Percentiles rank a stretch among this genome's conserved stretches.
Evolutionary conservation across 495 filamentous ascomycete species (phyloP).

Genomic region (Penicillium soppii): DNA sequence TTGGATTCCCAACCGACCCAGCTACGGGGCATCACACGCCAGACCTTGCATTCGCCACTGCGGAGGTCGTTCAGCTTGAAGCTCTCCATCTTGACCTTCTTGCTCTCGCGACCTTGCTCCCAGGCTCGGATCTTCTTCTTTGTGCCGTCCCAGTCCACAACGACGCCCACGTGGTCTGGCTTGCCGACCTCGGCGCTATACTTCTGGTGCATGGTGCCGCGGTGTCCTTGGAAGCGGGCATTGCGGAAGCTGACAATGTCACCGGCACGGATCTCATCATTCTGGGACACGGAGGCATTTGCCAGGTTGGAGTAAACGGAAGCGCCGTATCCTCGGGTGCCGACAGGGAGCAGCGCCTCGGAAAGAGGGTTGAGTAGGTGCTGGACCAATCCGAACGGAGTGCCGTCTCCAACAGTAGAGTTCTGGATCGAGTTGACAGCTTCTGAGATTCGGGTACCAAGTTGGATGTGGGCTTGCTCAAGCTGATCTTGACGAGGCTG

Average conservation of each 20-base stretch:
- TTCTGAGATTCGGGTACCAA: slow-evolving; percentile 72
- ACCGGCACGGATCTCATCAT: slow-evolving; percentile 91
- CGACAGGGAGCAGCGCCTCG: slow-evolving; percentile 76
- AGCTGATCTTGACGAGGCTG: slow-evolving; percentile 89
- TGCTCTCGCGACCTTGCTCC: slow-evolving; percentile 94
- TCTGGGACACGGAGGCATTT: slow-evolving; percentile 84
- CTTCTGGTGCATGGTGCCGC: slow-evolving; percentile 91
- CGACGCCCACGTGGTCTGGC: slow-evolving; percentile 91
- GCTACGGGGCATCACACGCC: slow-evolving; percentile 87
- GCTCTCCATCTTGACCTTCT: slow-evolving; percentile 90
- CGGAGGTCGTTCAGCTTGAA: slow-evolving; percentile 89
- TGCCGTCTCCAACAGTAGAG: slow-evolving; percentile 79
- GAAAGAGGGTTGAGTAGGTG: slow-evolving; percentile 74
- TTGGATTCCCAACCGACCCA: slow-evolving; percentile 83
- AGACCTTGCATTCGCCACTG: slow-evolving; percentile 95
- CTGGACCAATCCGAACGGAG: slow-evolving; percentile 68
- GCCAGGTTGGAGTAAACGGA: slow-evolving; percentile 91
- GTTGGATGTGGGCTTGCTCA: slow-evolving; percentile 75
- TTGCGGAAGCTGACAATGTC: slow-evolving; percentile 95
- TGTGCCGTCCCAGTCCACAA: slow-evolving; percentile 98
- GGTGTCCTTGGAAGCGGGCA: slow-evolving; percentile 92
- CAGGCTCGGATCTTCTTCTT: slow-evolving; percentile 96
- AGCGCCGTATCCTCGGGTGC: slow-evolving; percentile 84
- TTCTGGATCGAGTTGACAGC: slow-evolving; percentile 68
- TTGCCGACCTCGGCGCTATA: slow-evolving; percentile 87